Evolutionary conservation across 495 filamentous ascomycete species (phyloP), one percentile per base, ranked within the genome.

Genomic region (Tuber magnatum): DNA sequence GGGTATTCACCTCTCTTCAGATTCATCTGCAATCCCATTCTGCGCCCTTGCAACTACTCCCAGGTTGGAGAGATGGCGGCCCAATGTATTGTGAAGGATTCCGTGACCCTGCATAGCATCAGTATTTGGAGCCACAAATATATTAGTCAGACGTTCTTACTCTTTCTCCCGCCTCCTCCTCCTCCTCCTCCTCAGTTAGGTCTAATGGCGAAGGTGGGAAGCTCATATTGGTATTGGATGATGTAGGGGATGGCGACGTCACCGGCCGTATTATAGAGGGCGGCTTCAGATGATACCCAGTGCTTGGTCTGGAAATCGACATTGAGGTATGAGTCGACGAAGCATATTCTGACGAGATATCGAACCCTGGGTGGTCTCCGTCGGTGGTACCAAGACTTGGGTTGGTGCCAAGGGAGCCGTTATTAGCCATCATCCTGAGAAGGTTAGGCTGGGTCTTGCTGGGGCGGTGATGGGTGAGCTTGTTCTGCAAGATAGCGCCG

Each of bases 401-500:
- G 22, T 71, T 72, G 32, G 80, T 83, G 40, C 83, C 83, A 24
- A 81, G 71, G 3, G 83, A 20, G 61, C 85, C 91, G 78, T 87
- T 90, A 12, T 86, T 88, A 56, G 92, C 93, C 71, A 95, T 87
- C 81, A 97, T 94, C 32, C 93, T 88, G 69, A 94, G 87, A 70
- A 92, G 90, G 81, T 87, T 92, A 77, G 92, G 91, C 81, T 93
- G 92, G 43, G 91, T 89, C 74, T 90, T 92, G 75, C 85, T 91
- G 0, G 93, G 93, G 14, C 92, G 88, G 81, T 96, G 93, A 78
- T 93, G 92, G 40, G 91, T 92, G 83, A 99, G 91, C 81, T 99
- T 99, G 86, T 99, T 99, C 71, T 95, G 92, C 75, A 99, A 91
- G 80, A 99, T 98, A 71, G 96, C 94, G 38, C 94, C 94, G 3